Evolutionary conservation across 257 asterid species (phyloP).

Genomic region (Linaria vulgaris): DNA sequence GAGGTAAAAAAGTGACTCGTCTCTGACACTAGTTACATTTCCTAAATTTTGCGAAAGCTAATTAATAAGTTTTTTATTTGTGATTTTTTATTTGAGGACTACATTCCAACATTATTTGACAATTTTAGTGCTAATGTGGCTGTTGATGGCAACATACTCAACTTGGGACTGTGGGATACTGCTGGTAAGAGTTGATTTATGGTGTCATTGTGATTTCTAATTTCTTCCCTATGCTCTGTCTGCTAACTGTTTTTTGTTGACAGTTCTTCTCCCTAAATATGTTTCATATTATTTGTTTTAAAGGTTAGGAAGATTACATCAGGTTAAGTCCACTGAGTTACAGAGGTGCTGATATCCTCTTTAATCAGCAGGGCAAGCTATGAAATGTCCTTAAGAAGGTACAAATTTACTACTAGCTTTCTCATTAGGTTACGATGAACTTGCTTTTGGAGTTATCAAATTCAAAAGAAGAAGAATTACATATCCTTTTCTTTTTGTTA

Average conservation of each 20-base stretch:
- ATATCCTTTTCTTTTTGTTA: too few species aligned
- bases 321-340: slow-evolving; percentile 95
- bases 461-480: too few species aligned
- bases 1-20: too few species aligned
- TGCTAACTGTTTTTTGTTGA: slow-evolving; percentile 19
- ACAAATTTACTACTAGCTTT: too few species aligned
- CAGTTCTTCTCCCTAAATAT: slow-evolving; percentile 48
- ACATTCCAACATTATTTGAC: slow-evolving; percentile 86
- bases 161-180: slow-evolving; percentile 92
- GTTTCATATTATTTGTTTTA: too few species aligned
- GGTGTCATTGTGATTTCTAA: slow-evolving; percentile 35
- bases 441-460: too few species aligned
- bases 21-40: too few species aligned
- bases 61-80: too few species aligned
- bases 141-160: slow-evolving; percentile 90
- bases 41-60: too few species aligned
- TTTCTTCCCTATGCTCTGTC: slow-evolving; percentile 7
- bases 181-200: slow-evolving; percentile 51
- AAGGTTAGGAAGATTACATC: slow-evolving; percentile 97
- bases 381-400: slow-evolving; percentile 85
- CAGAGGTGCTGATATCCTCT: slow-evolving; percentile 93
- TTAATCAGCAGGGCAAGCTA: slow-evolving; percentile 93
- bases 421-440: too few species aligned
- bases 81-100: slow-evolving; percentile 73
- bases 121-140: slow-evolving; percentile 90